These are phyloP conservation scores for Erodium moschatum DNA, from an alignment of 441 rosid species.

Conservation along the genomic window DNA sequence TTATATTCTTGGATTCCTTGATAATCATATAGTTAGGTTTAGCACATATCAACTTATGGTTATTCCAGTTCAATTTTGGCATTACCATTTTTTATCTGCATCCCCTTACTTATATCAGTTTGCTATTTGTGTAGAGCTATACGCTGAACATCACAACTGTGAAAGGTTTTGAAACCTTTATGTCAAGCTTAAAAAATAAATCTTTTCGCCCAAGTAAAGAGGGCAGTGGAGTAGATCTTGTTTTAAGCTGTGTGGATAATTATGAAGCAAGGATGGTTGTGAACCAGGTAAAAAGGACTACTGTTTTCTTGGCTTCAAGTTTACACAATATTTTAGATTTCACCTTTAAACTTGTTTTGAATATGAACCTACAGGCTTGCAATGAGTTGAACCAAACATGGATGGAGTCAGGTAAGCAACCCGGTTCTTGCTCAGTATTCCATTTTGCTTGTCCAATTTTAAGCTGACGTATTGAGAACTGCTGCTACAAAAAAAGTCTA, in stretches of 20 bases:
- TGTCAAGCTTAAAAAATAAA: constrained; percentile 64
- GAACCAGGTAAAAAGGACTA: constrained; percentile 23
- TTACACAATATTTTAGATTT: not conserved
- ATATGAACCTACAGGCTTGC: constrained; percentile 44
- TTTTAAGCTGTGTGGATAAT: constrained; percentile 92
- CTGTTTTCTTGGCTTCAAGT: not conserved
- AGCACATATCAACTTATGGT: constrained; percentile 9
- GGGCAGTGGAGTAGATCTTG: constrained; percentile 83
- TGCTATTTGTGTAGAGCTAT: constrained; percentile 48
- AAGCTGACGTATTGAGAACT: constrained; percentile 7
- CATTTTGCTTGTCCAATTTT: constrained; percentile 1
- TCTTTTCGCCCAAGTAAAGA: constrained; percentile 56
- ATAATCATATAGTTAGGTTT: not conserved
- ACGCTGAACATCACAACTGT: constrained; percentile 85
- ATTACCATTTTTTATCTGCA: not conserved
- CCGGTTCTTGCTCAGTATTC: not conserved
- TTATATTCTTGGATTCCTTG: not conserved
- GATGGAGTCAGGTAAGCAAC: constrained; percentile 85
- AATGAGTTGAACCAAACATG: constrained; percentile 86
- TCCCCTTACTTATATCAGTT: constrained; percentile 18
- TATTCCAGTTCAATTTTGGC: not conserved
- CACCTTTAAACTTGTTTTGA: not conserved
- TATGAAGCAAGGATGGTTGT: constrained; percentile 99
- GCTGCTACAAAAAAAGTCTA: not conserved
- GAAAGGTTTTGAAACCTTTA: constrained; percentile 80